A percentile compares a stretch with the other conserved stretches of the same genome.
These are phyloP conservation scores for Myxozyma vanderwaltii DNA, from an alignment of 805 yeast species.

Conservation along the genomic window DNA sequence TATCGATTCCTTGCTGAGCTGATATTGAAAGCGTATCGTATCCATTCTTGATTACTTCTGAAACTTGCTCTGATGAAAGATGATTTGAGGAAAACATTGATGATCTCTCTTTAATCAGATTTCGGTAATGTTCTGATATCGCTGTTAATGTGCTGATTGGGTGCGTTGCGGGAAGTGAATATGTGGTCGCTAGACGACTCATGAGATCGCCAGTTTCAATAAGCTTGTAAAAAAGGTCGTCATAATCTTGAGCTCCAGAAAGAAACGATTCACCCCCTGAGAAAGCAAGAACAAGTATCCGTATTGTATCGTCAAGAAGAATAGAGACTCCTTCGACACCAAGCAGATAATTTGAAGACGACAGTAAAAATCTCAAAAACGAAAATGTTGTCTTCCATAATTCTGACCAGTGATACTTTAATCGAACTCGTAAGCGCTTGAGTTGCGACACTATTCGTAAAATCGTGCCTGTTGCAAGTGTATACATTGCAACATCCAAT, in stretches of 20 bases:
- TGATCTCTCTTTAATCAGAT: constrained; percentile 23
- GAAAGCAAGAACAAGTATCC: constrained; percentile 38
- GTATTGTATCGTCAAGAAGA: constrained; percentile 32
- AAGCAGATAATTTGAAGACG: background rate
- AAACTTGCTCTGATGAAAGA: constrained; percentile 38
- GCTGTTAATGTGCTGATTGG: constrained; percentile 27
- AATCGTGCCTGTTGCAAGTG: constrained; percentile 23
- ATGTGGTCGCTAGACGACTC: constrained; percentile 31
- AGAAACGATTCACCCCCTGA: constrained; percentile 42
- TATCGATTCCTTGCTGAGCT: constrained; percentile 30
- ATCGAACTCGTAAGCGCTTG: constrained; percentile 21
- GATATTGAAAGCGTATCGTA: constrained; percentile 38
- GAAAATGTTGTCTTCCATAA: constrained; percentile 44
- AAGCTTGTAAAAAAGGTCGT: constrained; percentile 41
- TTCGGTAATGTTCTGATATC: constrained; percentile 32
- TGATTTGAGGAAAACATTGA: constrained; percentile 17
- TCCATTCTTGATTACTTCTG: constrained; percentile 38
- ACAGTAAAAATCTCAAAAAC: constrained; percentile 37
- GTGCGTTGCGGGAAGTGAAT: constrained; percentile 16
- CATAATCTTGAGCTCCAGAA: constrained; percentile 40
- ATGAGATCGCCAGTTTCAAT: constrained; percentile 39
- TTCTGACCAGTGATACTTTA: constrained; percentile 45
- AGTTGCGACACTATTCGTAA: constrained; percentile 28
- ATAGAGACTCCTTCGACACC: constrained; percentile 26
- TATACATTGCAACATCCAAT: constrained; percentile 40